phyloP scores from a whole-genome alignment of 352 stramenopile species.

The Ophiocytium majus region DNA sequence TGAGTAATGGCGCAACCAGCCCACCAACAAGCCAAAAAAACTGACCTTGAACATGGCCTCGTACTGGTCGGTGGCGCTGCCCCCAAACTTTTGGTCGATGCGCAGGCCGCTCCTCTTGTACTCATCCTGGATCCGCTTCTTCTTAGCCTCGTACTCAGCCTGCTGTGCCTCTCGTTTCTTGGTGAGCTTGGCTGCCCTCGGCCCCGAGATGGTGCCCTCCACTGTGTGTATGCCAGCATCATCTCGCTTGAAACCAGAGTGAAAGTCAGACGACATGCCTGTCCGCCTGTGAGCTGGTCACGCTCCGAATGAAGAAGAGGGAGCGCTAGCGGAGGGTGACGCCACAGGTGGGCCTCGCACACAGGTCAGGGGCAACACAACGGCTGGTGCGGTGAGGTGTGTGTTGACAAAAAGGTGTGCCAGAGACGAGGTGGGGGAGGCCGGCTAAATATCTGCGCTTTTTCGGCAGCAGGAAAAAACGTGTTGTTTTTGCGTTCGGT shows the following conservation, averaged over 20 bases:
- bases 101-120: constrained; percentile 43
- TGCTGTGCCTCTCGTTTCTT: constrained; percentile 87
- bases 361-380: too few relatives aligned
- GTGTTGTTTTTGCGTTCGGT: too few relatives aligned
- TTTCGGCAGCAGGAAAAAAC: too few relatives aligned
- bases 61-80: constrained; percentile 56
- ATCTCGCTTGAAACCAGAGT: constrained; percentile 51
- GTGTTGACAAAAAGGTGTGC: too few relatives aligned
- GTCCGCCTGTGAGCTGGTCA: too few relatives aligned
- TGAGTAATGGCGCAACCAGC: constrained; percentile 1
- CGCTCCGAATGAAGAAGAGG: too few relatives aligned
- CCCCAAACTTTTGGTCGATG: constrained; percentile 83
- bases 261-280: constrained; percentile 26
- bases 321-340: too few relatives aligned
- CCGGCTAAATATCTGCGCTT: too few relatives aligned
- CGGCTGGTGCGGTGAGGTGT: too few relatives aligned
- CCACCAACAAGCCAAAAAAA: not conserved
- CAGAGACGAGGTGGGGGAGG: too few relatives aligned
- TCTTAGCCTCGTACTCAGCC: constrained; percentile 85
- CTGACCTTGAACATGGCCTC: constrained; percentile 59
- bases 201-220: constrained; percentile 89
- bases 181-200: constrained; percentile 78
- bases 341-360: too few relatives aligned
- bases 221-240: constrained; percentile 86
- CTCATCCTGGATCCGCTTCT: constrained; percentile 63